These are phyloP conservation scores for Marasmius tenuissimus DNA, from an alignment of 1,284 basidiomycete genomes.

Conservation along the genomic window DNA sequence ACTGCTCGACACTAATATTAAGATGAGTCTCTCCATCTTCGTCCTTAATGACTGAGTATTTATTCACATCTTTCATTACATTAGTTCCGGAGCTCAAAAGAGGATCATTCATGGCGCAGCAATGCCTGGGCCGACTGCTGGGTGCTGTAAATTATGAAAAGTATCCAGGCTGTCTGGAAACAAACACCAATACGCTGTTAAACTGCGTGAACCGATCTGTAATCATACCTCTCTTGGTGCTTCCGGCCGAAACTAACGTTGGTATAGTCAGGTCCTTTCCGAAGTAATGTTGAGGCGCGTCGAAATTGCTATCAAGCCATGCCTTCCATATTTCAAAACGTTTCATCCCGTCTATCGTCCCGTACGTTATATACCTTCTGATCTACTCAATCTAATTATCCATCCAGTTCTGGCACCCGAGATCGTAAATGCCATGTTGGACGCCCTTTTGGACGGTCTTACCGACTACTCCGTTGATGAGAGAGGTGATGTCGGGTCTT, in stretches of 20 bases:
- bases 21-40: conserved; percentile 58
- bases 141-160: conserved; percentile 69
- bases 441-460: conserved; percentile 64
- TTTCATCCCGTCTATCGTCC: conserved; percentile 41
- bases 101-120: conserved; percentile 61
- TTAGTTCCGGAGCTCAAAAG: conserved; percentile 67
- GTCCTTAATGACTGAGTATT: conserved; percentile 4
- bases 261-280: conserved; percentile 41
- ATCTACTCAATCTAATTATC: conserved; percentile 12
- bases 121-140: conserved; percentile 77
- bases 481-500: conserved; percentile 96
- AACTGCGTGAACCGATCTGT: conserved; percentile 59
- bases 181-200: conserved; percentile 60
- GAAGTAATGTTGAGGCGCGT: conserved; percentile 63
- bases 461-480: conserved; percentile 93
- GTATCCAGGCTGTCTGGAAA: conserved; percentile 50
- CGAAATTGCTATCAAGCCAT: conserved; percentile 73
- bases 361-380: conserved; percentile 38
- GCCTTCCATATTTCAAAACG: conserved; percentile 51
- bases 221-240: conserved; percentile 17
- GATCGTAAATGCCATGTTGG: conserved; percentile 44
- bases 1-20: conserved; percentile 60
- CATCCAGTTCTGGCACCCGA: conserved; percentile 47
- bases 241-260: conserved; percentile 17
- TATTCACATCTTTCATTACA: conserved; percentile 35